A percentile compares a stretch with the other conserved stretches of the same genome.
These are phyloP conservation scores for Entomophthora muscae DNA, from an alignment of 371 early-diverging fungal genomes.

Conservation along the genomic window DNA sequence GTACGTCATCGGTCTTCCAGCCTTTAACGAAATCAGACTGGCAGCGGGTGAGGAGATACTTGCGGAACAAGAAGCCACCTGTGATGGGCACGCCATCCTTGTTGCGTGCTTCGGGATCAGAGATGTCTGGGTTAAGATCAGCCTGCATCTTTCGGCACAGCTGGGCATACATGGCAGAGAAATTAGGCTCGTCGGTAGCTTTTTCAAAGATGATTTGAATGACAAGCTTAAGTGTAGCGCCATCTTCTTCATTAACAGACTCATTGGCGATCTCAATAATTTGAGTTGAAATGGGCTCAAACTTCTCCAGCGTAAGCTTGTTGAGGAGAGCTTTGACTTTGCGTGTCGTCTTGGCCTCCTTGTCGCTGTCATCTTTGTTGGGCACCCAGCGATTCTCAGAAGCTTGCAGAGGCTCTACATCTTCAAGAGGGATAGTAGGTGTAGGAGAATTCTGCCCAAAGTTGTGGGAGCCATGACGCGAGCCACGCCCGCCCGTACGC, in stretches of 20 bases:
- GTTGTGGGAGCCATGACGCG: conserved; percentile 24
- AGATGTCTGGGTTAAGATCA: conserved; percentile 27
- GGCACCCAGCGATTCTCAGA: conserved; percentile 77
- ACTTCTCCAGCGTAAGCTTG: conserved; percentile 90
- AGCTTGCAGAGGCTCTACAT: conserved; percentile 54
- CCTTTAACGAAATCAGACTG: conserved; percentile 77
- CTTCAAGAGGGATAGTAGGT: conserved; percentile 38
- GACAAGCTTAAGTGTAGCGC: conserved; percentile 50
- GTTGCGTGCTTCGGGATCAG: conserved; percentile 27
- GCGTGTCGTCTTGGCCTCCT: conserved; percentile 41
- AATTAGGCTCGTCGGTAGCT: conserved; percentile 83
- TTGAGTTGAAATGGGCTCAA: conserved; percentile 65
- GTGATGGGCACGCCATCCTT: conserved; percentile 29
- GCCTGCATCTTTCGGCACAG: conserved; percentile 58
- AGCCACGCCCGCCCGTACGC: conserved; percentile 24
- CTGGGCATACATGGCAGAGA: conserved; percentile 76
- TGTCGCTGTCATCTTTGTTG: conserved; percentile 12
- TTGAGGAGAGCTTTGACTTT: conserved; percentile 79
- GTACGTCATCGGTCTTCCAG: conserved; percentile 41
- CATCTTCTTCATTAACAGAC: conserved; percentile 44
- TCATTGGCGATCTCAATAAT: conserved; percentile 58
- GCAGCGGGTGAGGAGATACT: conserved; percentile 75
- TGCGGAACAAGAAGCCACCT: conserved; percentile 68
- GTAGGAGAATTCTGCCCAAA: conserved; percentile 17
- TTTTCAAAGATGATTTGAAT: conserved; percentile 81